phyloP scores from a whole-genome alignment of 768 basidiomycete species.

The Stropharia rugosoannulata region DNA sequence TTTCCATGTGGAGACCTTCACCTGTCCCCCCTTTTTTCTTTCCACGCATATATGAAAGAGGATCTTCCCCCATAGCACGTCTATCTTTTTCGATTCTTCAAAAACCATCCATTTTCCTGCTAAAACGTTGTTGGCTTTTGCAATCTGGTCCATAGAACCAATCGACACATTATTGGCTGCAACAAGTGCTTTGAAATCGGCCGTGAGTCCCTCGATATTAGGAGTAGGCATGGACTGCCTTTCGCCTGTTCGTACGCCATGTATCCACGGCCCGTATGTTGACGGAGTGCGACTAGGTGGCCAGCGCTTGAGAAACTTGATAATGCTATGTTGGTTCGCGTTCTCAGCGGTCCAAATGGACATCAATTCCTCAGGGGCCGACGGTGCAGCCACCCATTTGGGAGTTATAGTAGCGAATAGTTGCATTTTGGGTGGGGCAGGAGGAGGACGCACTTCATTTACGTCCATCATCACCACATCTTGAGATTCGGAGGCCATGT shows the following conservation, averaged over 20 bases:
- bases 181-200: constrained; percentile 19
- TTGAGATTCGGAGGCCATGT: constrained; percentile 4
- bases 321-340: constrained; percentile 21
- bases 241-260: constrained; percentile 23
- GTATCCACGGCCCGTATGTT: constrained; percentile 34
- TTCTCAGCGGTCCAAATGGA: constrained; percentile 23
- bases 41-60: constrained; percentile 27
- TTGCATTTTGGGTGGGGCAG: background rate
- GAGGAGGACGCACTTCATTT: background rate
- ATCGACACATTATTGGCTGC: constrained; percentile 25
- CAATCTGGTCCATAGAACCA: constrained; percentile 31
- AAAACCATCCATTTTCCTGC: constrained; percentile 41
- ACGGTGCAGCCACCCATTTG: constrained; percentile 17
- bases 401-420: constrained; percentile 4
- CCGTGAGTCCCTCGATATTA: constrained; percentile 16
- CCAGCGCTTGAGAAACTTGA: constrained; percentile 33
- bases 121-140: constrained; percentile 28
- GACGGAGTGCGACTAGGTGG: constrained; percentile 34
- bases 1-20: constrained; percentile 37
- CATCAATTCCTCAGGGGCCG: constrained; percentile 12
- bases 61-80: constrained; percentile 34
- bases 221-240: constrained; percentile 3
- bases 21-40: constrained; percentile 21
- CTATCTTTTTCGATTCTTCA: constrained; percentile 26
- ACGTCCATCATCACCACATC: constrained; percentile 16